A percentile compares a stretch with the other conserved stretches of the same genome.
phyloP scores from a whole-genome alignment of 257 asterid genomes.

The Solanum bulbocastanum region DNA sequence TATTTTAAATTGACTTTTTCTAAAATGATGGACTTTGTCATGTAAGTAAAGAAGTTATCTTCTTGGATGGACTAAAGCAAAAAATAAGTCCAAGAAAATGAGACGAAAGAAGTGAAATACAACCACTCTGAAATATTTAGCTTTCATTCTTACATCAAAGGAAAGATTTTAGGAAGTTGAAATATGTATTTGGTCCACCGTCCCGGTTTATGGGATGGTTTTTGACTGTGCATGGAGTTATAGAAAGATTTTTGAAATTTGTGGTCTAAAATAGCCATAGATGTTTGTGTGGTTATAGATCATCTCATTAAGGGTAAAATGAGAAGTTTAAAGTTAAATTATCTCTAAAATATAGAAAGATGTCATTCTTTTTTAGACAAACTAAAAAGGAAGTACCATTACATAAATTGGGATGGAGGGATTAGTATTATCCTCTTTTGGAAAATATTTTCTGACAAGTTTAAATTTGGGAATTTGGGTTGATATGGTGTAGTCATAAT shows the following conservation, averaged over 20 bases:
- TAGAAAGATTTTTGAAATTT: background rate
- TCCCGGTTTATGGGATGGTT: background rate
- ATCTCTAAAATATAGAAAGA: background rate
- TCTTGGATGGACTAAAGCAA: background rate
- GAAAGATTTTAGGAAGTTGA: background rate
- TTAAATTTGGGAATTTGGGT: background rate
- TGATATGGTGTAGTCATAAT: background rate
- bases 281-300: background rate
- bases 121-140: background rate
- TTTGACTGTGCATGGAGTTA: background rate
- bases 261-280: background rate
- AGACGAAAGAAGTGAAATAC: background rate
- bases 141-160: background rate
- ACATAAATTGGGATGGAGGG: background rate
- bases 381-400: background rate
- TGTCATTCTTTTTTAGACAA: background rate
- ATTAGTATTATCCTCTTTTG: background rate
- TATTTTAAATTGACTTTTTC: background rate
- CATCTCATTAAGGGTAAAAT: background rate
- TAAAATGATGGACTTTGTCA: background rate
- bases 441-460: background rate
- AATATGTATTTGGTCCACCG: background rate
- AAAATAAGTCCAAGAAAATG: background rate
- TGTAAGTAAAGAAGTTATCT: background rate
- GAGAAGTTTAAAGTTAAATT: background rate